Percentiles rank a stretch among this genome's conserved stretches.
These are phyloP conservation scores for Dacryopinax primogenitus DNA, from an alignment of 768 basidiomycete genomes.

Conservation along the genomic window DNA sequence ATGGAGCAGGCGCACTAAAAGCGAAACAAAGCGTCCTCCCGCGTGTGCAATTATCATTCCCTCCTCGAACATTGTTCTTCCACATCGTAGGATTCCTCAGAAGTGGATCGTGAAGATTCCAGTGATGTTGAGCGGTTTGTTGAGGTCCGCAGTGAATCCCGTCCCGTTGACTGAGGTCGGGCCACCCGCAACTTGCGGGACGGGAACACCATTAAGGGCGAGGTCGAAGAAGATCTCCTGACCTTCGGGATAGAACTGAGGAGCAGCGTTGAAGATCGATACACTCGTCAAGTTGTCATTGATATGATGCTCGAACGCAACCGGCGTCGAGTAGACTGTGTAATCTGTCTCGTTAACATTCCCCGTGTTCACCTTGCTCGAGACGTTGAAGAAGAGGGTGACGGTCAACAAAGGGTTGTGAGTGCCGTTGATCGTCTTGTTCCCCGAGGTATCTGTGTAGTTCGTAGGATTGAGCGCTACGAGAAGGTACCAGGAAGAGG, in stretches of 20 bases:
- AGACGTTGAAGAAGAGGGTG: not conserved
- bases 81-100: not conserved
- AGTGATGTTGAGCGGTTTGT: not conserved
- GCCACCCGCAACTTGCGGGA: not conserved
- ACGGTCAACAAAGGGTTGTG: conserved; percentile 1
- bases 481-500: not conserved
- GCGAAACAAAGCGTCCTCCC: not conserved
- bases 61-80: not conserved
- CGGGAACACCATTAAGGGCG: not conserved
- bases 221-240: conserved; percentile 7
- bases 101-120: conserved; percentile 1
- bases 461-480: not conserved
- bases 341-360: not conserved
- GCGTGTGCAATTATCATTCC: no score
- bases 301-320: conserved; percentile 6
- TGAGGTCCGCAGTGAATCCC: not conserved
- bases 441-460: not conserved
- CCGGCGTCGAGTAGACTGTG: conserved; percentile 1
- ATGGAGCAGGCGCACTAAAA: no score
- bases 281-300: conserved; percentile 6
- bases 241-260: conserved; percentile 1
- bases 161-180: not conserved
- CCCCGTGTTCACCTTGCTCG: not conserved
- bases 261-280: not conserved
- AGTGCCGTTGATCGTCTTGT: not conserved